Evolutionary conservation across 148 eudicot species (phyloP), one percentile per base, ranked within the genome.

Genomic region (Camellia granthamiana): DNA sequence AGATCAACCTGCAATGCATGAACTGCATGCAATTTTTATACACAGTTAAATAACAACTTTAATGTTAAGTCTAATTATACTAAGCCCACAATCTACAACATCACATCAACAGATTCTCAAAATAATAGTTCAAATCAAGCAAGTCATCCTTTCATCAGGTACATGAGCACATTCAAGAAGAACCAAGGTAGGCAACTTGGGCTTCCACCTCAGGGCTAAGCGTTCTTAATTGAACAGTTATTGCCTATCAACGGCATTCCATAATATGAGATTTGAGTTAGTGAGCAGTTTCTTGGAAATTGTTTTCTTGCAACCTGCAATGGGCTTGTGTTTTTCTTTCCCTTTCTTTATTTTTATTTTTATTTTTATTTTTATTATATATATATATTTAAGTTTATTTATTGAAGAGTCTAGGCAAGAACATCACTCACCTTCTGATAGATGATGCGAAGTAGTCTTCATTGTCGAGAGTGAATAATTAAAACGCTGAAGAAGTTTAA

Each of bases 1-100:
- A 95, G 90, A 80, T 92, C 97, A 71, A 94, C 97, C 88, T 92
- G 88, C 87, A 94, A 82, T 6, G 86, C 84, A 81, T 91, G 92
- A 83, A 91, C 98, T 94, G 84, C 83, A 83, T 19, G 47, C 59
- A 81, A 67, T 38, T 64, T 19, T 19, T 69, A 66, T 11, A 0
- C 12, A 51, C 23, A 64, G 6, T 65, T 12, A 49, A 23, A 23
- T 8, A 75, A 12, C 41, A 55, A 52, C 21, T 19, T n/a, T 5
- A 3, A 13, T 5, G 9, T 47, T 0, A 65, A 77, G 30, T 13
- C 3, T 2, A 23, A 30, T 30, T 30, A 30, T 30, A 30, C 38
- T 0, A 30, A 30, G 38, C 1, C 38, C 38, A 30, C 38, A 30
- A 30, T 30, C 38, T 30, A 30, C 38, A 30, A 30, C 38, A 30